Evolutionary conservation across 441 rosid species (phyloP), one percentile per base, ranked within the genome.

Genomic region (Mallotus japonicus): DNA sequence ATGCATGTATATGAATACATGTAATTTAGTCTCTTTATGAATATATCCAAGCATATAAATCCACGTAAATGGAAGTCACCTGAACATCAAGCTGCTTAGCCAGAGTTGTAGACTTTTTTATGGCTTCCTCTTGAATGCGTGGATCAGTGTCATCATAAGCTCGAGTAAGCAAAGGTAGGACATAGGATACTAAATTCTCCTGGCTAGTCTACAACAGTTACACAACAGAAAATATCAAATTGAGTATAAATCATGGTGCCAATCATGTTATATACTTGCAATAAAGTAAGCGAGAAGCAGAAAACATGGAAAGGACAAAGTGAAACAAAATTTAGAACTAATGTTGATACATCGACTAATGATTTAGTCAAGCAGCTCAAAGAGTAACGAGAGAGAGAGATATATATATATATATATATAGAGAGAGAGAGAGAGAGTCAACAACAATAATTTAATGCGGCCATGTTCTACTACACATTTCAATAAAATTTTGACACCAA

Each of bases 121-220:
- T 71, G 81, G 87, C 93, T 82, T 90, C 96, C 82, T 92, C 99
- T 85, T 92, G 97, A 81, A 89, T 88, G 66, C 95, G 93, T 76
- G 92, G 91, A 90, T 95, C 98, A 75, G 77, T 86, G 65, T 95
- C 99, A 28, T 86, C 96, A 83, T 88, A 95, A 78, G 96, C 93
- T 82, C 91, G 94, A 79, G 91, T 91, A 78, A 95, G 82, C 85
- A 91, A 78, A 24, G 98, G 99, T 75, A 95, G 81, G 68, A 92
- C 81, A 80, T 89, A 88, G 16, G 92, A 83, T 69, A 84, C 80
- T 74, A 88, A 83, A 69, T 89, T 87, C 80, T 90, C 97, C 66
- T 78, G 84, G 78, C 87, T 82, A 75, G 91, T 86, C 99, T 95
- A 83, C 82, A 85, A 75, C 56, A n/a, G 74, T 74, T 12, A 53